Conservation (phyloP, 1,284 basidiomycete species). For the Xerocomus minutiporus region DNA sequence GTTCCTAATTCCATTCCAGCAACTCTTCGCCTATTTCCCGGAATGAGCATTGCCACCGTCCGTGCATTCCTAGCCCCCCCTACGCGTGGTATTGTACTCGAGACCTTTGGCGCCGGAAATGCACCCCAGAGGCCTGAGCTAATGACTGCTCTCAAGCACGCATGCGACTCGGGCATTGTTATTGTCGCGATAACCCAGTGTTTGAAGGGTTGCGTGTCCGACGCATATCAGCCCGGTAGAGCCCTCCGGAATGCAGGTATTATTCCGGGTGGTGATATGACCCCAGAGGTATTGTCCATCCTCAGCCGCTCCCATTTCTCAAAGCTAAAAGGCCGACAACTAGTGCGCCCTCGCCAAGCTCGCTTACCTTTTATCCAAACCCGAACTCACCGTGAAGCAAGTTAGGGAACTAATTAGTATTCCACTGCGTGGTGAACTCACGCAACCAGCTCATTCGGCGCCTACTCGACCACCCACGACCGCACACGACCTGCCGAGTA, state of each 20-base stretch:
- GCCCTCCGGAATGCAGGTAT: conserved; percentile 71
- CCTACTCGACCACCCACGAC: conserved; percentile 42
- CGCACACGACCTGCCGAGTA: conserved; percentile 52
- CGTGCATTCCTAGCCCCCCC: conserved; percentile 70
- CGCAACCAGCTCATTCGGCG: conserved; percentile 41
- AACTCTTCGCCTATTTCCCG: conserved; percentile 81
- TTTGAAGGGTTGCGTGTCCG: conserved; percentile 74
- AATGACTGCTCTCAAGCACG: conserved; percentile 67
- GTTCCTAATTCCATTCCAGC: conserved; percentile 39
- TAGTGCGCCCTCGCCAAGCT: conserved; percentile 87
- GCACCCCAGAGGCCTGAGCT: conserved; percentile 72
- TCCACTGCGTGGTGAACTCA: conserved; percentile 86
- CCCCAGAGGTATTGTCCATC: conserved; percentile 66
- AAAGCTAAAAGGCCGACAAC: conserved; percentile 8
- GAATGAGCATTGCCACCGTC: conserved; percentile 70
- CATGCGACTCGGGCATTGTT: conserved; percentile 78
- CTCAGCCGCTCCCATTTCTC: conserved; percentile 1
- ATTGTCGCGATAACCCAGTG: conserved; percentile 93
- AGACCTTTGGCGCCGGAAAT: conserved; percentile 88
- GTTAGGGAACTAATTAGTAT: conserved; percentile 74
- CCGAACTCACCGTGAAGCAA: conserved; percentile 63
- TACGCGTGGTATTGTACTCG: conserved; percentile 76
- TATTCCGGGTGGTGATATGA: conserved; percentile 85
- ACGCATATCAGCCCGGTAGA: conserved; percentile 79
- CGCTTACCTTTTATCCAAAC: conserved; percentile 83